A percentile compares a stretch with the other conserved stretches of the same genome.
These are phyloP conservation scores for Cryptococcus sp. DNA, from an alignment of 1,284 basidiomycete genomes.

Conservation along the genomic window DNA sequence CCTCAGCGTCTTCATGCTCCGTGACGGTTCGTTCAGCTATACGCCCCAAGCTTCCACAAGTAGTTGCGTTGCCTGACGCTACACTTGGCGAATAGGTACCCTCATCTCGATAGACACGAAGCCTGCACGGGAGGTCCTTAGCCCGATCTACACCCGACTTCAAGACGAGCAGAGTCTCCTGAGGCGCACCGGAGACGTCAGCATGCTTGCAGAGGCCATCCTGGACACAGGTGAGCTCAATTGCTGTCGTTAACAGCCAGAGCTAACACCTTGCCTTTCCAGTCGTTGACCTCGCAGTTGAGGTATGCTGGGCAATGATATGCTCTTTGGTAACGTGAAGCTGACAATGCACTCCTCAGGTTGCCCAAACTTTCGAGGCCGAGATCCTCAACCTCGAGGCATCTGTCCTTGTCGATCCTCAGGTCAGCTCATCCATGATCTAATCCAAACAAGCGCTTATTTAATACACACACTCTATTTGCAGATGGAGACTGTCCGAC, in stretches of 20 bases:
- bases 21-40: slow-evolving; percentile 37
- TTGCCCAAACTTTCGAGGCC: slow-evolving; percentile 47
- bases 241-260: neutral
- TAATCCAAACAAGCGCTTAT: neutral
- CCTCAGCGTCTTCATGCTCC: slow-evolving; percentile 45
- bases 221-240: slow-evolving; percentile 42
- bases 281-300: slow-evolving; percentile 46
- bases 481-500: slow-evolving; percentile 48
- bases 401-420: slow-evolving; percentile 45
- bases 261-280: neutral
- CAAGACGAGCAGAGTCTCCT: slow-evolving; percentile 46
- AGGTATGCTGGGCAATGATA: slow-evolving; percentile 17
- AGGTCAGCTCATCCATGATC: slow-evolving; percentile 12
- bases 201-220: slow-evolving; percentile 49
- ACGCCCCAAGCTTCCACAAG: neutral
- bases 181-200: slow-evolving; percentile 45
- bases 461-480: too few relatives aligned
- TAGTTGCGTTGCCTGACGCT: slow-evolving; percentile 13
- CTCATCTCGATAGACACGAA: slow-evolving; percentile 43
- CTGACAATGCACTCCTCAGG: slow-evolving; percentile 17
- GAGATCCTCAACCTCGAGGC: slow-evolving; percentile 50
- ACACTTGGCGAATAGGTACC: slow-evolving; percentile 26
- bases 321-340: too few relatives aligned
- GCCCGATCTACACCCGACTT: slow-evolving; percentile 46
- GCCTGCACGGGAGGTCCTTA: slow-evolving; percentile 40